Conservation (phyloP, 192 early-diverging fungal genomes). For the Backusella australiensis region DNA sequence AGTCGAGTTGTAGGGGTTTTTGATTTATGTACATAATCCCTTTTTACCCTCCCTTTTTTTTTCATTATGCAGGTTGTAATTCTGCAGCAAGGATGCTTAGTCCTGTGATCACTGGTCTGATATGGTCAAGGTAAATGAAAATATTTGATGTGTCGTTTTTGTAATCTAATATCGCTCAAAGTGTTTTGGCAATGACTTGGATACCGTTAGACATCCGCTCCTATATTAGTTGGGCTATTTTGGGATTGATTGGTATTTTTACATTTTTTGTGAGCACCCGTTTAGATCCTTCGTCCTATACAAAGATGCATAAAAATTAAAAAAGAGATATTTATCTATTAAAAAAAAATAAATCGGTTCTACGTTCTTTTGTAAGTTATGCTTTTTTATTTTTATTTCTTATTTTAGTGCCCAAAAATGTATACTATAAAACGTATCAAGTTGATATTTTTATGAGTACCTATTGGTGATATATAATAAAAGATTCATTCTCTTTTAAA, state of each 20-base stretch:
- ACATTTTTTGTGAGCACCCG: slow-evolving; percentile 5
- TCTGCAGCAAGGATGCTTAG: slow-evolving; percentile 41
- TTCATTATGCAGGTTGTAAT: slow-evolving; percentile 12
- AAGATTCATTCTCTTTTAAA: no score
- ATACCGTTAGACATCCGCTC: slow-evolving; percentile 17
- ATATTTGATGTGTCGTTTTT: neutral
- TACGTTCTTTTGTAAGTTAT: no score
- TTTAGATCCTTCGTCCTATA: slow-evolving; percentile 5
- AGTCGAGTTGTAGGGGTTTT: neutral
- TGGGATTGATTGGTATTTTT: neutral
- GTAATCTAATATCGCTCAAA: neutral
- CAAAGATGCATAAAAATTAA: neutral
- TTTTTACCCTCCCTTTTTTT: neutral
- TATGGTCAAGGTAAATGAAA: slow-evolving; percentile 51
- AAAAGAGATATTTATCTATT: neutral
- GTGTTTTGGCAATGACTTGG: slow-evolving; percentile 7
- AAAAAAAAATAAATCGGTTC: no score
- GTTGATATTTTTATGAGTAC: no score
- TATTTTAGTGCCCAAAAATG: no score
- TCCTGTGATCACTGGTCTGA: slow-evolving; percentile 46
- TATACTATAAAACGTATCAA: no score
- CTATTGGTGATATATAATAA: no score
- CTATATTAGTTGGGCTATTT: slow-evolving; percentile 11
- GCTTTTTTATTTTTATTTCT: no score
- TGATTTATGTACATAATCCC: no score